These are phyloP conservation scores for Aspergillus indologenus DNA, from an alignment of 495 filamentous ascomycete species.

Conservation along the genomic window DNA sequence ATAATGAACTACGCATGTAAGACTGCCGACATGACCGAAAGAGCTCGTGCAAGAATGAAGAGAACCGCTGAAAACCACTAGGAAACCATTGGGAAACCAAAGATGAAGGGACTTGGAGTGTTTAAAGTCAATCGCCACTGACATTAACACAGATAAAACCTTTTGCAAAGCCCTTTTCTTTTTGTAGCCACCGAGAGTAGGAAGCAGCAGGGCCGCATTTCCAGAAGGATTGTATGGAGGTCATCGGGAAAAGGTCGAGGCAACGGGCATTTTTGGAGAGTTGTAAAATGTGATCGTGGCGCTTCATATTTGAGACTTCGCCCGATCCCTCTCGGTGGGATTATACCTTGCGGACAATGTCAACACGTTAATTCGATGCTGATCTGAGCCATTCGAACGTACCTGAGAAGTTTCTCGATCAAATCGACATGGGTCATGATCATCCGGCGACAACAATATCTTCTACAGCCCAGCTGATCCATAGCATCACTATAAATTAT, in stretches of 20 bases:
- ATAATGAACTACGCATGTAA: too few species aligned
- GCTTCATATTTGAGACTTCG: conserved; percentile 32
- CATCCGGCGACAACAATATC: conserved; percentile 98
- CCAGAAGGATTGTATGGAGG: not conserved
- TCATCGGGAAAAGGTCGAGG: not conserved
- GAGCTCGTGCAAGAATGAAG: not conserved
- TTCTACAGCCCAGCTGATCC: conserved; percentile 86
- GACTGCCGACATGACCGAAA: too few species aligned
- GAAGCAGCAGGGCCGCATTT: not conserved
- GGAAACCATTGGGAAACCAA: not conserved
- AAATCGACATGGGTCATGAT: conserved; percentile 99
- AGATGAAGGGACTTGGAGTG: not conserved
- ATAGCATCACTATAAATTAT: conserved; percentile 70
- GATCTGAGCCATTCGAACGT: conserved; percentile 21
- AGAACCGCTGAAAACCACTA: not conserved
- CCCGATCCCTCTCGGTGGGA: conserved; percentile 35
- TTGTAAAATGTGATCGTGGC: not conserved
- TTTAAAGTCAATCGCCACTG: not conserved
- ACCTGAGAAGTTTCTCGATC: conserved; percentile 98
- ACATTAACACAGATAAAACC: not conserved
- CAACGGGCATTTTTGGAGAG: not conserved
- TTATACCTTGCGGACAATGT: conserved; percentile 25
- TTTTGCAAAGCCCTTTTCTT: not conserved
- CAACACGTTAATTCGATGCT: not conserved
- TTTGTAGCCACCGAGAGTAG: not conserved